Conservation (phyloP, 2,329 filamentous ascomycete genomes). For the Ramichloridium luteum region DNA sequence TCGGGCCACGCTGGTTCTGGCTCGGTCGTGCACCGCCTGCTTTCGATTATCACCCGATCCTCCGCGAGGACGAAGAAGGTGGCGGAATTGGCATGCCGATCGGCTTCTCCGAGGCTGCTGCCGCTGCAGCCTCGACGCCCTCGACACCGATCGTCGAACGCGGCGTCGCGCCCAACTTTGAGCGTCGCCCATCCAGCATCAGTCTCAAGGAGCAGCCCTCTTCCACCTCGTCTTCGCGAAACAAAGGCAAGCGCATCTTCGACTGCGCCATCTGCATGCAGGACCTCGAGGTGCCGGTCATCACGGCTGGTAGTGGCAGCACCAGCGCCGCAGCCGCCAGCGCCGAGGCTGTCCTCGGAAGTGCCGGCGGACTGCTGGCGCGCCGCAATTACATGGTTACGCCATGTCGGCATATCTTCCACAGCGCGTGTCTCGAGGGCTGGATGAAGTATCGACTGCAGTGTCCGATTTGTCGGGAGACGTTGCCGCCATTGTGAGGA, state of each 20-base stretch:
- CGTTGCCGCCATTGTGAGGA: conserved; percentile 66
- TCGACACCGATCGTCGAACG: conserved; percentile 17
- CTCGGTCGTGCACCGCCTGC: conserved; percentile 44
- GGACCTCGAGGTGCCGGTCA: conserved; percentile 74
- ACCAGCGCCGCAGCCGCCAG: no score
- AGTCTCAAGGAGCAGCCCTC: conserved; percentile 13
- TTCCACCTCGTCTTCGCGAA: conserved; percentile 34
- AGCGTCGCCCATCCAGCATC: conserved; percentile 8
- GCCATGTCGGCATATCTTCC: conserved; percentile 91
- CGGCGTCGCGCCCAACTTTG: conserved; percentile 15
- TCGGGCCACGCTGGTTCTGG: conserved; percentile 81
- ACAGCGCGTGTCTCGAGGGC: conserved; percentile 78
- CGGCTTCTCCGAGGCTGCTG: conserved; percentile 39
- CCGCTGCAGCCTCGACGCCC: conserved; percentile 15
- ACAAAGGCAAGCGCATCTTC: conserved; percentile 50
- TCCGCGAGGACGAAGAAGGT: conserved; percentile 74
- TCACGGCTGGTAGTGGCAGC: conserved; percentile 37
- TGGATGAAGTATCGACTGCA: conserved; percentile 92
- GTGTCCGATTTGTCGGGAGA: conserved; percentile 90
- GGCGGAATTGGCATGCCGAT: conserved; percentile 66
- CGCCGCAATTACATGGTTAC: conserved; percentile 91
- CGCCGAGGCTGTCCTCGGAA: conserved; percentile 33
- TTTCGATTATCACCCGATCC: conserved; percentile 89
- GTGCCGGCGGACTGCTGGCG: conserved; percentile 52
- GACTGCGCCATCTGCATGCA: conserved; percentile 96